Percentiles rank a stretch among this genome's conserved stretches.
Conservation (phyloP, 2,329 filamentous ascomycete genomes). For the Penicillium sp. region DNA sequence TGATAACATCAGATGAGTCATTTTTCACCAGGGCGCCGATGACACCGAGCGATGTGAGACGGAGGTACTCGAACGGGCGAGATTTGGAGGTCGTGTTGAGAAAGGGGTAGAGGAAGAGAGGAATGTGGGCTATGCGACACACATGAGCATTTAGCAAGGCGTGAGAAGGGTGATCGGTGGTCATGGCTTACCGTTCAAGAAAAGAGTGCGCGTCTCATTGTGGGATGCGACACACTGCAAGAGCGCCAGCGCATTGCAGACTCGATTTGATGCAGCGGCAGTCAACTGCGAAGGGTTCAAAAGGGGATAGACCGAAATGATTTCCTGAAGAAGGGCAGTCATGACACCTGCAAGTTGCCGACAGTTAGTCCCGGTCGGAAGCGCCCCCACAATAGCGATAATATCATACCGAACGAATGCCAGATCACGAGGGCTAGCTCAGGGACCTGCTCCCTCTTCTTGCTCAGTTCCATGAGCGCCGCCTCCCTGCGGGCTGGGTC, state of each 20-base stretch:
- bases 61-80: conserved; percentile 93
- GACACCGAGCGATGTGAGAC: conserved; percentile 91
- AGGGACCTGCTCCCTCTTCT: conserved; percentile 97
- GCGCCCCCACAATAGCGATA: conserved; percentile 14
- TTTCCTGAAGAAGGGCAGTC: conserved; percentile 95
- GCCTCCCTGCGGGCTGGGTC: conserved; percentile 85
- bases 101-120: conserved; percentile 95
- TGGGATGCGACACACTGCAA: conserved; percentile 97
- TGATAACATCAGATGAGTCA: conserved; percentile 97
- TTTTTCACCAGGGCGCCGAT: conserved; percentile 98
- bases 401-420: conserved; percentile 87
- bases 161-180: not conserved
- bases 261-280: conserved; percentile 92
- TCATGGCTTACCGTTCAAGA: conserved; percentile 74
- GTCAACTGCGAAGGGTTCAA: conserved; percentile 96
- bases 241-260: conserved; percentile 94
- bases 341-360: conserved; percentile 72
- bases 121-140: conserved; percentile 75
- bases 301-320: conserved; percentile 96
- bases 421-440: conserved; percentile 94
- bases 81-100: conserved; percentile 99
- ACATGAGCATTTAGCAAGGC: not conserved
- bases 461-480: conserved; percentile 91
- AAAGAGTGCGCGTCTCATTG: conserved; percentile 91
- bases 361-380: conserved; percentile 22